Percentiles rank a stretch among this genome's conserved stretches.
Conservation (phyloP, 768 basidiomycete genomes). For the Inosperma sp. region DNA sequence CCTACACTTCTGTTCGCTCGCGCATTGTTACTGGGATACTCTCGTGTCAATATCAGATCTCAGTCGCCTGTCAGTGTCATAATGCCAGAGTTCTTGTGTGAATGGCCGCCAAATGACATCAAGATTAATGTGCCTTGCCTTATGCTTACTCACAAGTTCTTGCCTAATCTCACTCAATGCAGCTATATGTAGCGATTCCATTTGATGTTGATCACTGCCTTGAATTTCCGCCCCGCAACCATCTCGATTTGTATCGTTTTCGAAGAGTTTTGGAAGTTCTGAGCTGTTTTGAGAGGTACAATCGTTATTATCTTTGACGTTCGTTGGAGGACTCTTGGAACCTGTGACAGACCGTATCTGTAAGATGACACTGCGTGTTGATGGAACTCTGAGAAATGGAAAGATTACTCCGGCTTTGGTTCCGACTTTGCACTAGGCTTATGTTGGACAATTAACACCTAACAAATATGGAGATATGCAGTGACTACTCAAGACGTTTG, state of each 20-base stretch:
- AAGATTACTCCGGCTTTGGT: neutral
- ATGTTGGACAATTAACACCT: too few species aligned
- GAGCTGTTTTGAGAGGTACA: too few species aligned
- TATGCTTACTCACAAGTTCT: neutral
- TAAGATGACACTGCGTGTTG: neutral
- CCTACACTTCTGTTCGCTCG: constrained; percentile 16
- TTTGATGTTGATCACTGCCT: too few species aligned
- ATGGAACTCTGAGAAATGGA: too few species aligned
- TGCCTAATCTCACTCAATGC: too few species aligned
- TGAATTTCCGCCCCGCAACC: too few species aligned
- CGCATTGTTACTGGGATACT: constrained; percentile 28
- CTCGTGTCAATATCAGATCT: constrained; percentile 21
- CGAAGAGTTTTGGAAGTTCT: too few species aligned
- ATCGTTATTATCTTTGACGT: neutral
- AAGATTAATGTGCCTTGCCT: constrained; percentile 2
- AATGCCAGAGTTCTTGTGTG: neutral
- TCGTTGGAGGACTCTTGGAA: neutral
- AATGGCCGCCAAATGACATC: constrained; percentile 8
- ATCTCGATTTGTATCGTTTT: too few species aligned
- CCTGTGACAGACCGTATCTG: neutral
- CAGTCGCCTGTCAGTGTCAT: constrained; percentile 15
- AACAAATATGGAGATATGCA: too few species aligned
- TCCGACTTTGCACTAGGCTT: too few species aligned
- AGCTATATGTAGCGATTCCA: too few species aligned
- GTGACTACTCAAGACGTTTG: too few species aligned